These are phyloP conservation scores for Dactylonectria estremocensis DNA, from an alignment of 2,329 filamentous ascomycete genomes.

Conservation along the genomic window DNA sequence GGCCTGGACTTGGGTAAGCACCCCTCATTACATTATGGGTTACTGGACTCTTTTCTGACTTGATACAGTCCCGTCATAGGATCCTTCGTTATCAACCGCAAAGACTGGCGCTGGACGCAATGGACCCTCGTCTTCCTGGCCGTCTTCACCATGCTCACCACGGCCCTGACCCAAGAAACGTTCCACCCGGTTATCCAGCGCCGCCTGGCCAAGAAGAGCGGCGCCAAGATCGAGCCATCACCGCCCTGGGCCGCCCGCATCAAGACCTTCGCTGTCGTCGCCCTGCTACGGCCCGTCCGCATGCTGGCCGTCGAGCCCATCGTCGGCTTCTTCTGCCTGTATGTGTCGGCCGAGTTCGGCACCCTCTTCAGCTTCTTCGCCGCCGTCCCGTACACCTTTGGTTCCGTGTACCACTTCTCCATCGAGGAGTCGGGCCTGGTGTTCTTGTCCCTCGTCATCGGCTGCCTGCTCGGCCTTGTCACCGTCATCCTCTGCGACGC, in stretches of 20 bases:
- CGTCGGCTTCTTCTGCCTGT: slow-evolving; percentile 68
- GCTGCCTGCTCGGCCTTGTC: slow-evolving; percentile 60
- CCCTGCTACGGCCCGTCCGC: slow-evolving; percentile 66
- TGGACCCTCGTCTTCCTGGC: slow-evolving; percentile 66
- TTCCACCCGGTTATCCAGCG: slow-evolving; percentile 67
- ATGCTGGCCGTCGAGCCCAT: slow-evolving; percentile 77
- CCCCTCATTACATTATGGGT: fast-evolving
- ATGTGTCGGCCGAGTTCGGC: slow-evolving; percentile 66
- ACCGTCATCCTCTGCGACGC: slow-evolving; percentile 60
- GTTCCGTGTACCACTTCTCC: slow-evolving; percentile 60
- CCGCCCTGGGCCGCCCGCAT: slow-evolving; percentile 47
- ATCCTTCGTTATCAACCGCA: slow-evolving; percentile 61
- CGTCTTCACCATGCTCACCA: slow-evolving; percentile 53
- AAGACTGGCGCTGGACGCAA: slow-evolving; percentile 69
- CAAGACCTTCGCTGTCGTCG: slow-evolving; percentile 57
- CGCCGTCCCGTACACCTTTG: slow-evolving; percentile 65
- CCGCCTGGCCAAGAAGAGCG: slow-evolving; percentile 55
- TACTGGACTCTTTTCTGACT: slow-evolving; percentile 24
- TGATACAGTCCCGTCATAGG: slow-evolving; percentile 61
- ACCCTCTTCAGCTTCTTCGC: slow-evolving; percentile 69
- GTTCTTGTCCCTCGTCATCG: slow-evolving; percentile 62
- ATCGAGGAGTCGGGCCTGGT: slow-evolving; percentile 60
- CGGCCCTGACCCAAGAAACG: slow-evolving; percentile 66
- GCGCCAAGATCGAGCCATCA: slow-evolving; percentile 43
- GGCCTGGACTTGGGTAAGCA: slow-evolving; percentile 65